A percentile compares a stretch with the other conserved stretches of the same genome.
Evolutionary conservation across 2,329 filamentous ascomycete genomes (phyloP).

Genomic region (Fusarium oligoseptatum): DNA sequence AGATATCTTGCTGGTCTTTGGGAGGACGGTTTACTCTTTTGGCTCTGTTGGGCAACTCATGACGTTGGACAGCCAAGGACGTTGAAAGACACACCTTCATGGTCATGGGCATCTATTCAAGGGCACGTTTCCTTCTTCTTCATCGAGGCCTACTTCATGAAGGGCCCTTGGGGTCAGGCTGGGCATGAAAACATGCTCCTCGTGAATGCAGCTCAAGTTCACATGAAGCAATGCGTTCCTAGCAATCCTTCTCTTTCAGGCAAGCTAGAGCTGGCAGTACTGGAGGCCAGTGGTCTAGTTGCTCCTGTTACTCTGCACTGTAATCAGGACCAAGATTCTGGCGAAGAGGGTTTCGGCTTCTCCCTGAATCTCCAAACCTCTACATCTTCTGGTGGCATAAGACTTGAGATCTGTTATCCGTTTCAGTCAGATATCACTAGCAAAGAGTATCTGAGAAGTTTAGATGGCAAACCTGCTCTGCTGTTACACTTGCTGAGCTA

Average conservation of each 20-base stretch:
- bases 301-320: background rate
- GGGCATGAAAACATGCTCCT: background rate
- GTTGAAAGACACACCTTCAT: background rate
- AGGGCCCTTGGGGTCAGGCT: slow-evolving; percentile 2
- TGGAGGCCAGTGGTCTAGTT: background rate
- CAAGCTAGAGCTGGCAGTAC: background rate
- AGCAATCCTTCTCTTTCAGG: slow-evolving; percentile 4
- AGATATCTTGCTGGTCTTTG: slow-evolving; percentile 12
- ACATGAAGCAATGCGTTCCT: background rate
- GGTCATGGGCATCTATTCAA: slow-evolving; percentile 9
- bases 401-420: background rate
- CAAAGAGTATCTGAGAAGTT: background rate
- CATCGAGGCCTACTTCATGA: slow-evolving; percentile 1
- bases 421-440: slow-evolving; percentile 3
- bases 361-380: background rate
- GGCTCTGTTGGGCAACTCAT: slow-evolving; percentile 4
- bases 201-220: background rate
- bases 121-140: background rate
- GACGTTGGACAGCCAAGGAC: background rate
- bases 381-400: fast-evolving
- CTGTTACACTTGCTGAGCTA: slow-evolving; percentile 1
- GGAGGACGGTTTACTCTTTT: background rate
- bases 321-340: background rate
- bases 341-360: background rate
- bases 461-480: background rate